Evolutionary conservation across 2,329 filamentous ascomycete genomes (phyloP), one percentile per base, ranked within the genome.

Genomic region (Colletotrichum navitas): DNA sequence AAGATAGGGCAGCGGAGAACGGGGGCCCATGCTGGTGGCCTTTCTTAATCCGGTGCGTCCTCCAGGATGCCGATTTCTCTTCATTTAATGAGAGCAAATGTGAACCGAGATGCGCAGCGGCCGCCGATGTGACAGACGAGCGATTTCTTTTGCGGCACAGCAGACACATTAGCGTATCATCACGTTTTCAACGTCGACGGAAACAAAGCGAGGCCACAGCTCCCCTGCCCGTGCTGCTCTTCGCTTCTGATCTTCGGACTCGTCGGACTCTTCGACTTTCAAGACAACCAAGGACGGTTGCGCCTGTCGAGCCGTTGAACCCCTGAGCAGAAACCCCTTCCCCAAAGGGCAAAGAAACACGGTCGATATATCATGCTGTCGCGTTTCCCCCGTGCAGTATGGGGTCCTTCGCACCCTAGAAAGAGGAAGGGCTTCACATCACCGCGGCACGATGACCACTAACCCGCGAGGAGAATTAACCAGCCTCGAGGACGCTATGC

Each of bases 81-180:
- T 26, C 24, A 26, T 51, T 29, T 6, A 47, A 51, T 14, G 45
- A 47, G 11, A 5, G n/a, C 8, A 21, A 60, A 47, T 10, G 34
- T 47, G 26, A 36, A 51, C 60, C 60, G 34, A 62, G 45, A 62
- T 62, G 21, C 8, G 34, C 16, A 18, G n/a, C 47, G 24, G 24
- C 21, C 34, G 34, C 34, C 21, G 6, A 41, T 56, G 8, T 26
- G 54, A 56, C 54, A 56, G 24, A 56, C 34, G 34, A 56, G 54
- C 34, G 12, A 56, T 56, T 62, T 51, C 45, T 47, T 36, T 21
- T 34, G 24, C 60, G 60, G 60, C 60, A 51, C 43, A 51, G 60
- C 60, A 24, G 14, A 18, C 8, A 14, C 5, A 6, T 2, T 2
- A 29, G 26, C 41, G 5, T 32, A 24, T 18, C 16, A 7, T 21